phyloP scores from a whole-genome alignment of 1,284 basidiomycete species.

The Spongispora temasekensis region DNA sequence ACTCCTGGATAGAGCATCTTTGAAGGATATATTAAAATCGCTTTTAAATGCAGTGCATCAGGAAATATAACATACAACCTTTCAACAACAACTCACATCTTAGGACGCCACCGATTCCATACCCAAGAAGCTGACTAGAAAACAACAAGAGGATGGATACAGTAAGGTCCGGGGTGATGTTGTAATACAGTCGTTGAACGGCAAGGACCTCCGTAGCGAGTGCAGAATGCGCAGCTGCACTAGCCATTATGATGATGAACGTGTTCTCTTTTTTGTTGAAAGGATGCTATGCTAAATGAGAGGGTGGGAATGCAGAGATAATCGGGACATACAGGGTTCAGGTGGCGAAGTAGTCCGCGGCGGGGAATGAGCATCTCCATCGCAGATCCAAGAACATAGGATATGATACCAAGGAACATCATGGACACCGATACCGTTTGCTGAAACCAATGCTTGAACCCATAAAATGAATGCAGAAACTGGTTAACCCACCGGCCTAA shows the following conservation, averaged over 20 bases:
- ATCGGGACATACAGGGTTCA: conserved; percentile 51
- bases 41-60: conserved; percentile 27
- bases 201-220: conserved; percentile 68
- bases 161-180: conserved; percentile 53
- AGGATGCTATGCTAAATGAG: conserved; percentile 35
- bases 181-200: conserved; percentile 58
- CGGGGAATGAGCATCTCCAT: conserved; percentile 50
- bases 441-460: too few relatives aligned
- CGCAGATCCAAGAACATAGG: conserved; percentile 42
- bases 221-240: conserved; percentile 63
- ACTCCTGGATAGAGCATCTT: conserved; percentile 61
- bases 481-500: too few relatives aligned
- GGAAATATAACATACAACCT: not conserved
- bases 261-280: conserved; percentile 57
- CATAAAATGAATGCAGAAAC: too few relatives aligned
- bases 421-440: too few relatives aligned
- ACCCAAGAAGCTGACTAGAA: conserved; percentile 61
- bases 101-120: conserved; percentile 63
- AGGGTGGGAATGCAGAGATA: conserved; percentile 14
- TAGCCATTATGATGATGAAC: conserved; percentile 67
- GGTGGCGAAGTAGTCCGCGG: conserved; percentile 47
- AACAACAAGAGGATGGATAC: conserved; percentile 60
- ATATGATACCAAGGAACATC: too few relatives aligned
- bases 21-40: conserved; percentile 63
- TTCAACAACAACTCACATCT: conserved; percentile 39